Evolutionary conservation across 352 stramenopile species (phyloP).

Genomic region (Phytophthora melonis): DNA sequence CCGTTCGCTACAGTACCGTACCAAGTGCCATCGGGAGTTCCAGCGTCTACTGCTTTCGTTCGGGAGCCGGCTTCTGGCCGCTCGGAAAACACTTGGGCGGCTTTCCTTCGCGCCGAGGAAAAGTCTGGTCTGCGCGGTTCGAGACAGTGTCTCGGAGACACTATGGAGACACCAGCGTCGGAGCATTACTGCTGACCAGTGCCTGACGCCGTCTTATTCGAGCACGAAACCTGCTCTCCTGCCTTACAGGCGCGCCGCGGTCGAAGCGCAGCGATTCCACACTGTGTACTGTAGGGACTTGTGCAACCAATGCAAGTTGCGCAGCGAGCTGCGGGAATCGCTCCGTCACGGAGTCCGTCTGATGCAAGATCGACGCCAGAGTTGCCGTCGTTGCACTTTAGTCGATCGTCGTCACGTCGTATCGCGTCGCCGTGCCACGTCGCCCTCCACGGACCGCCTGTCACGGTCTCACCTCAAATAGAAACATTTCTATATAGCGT

Average conservation of each 20-base stretch:
- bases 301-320: too few species aligned
- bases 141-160: too few species aligned
- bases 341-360: too few species aligned
- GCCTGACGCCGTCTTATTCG: background rate
- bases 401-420: conserved; percentile 14
- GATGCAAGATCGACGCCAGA: background rate
- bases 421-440: conserved; percentile 8
- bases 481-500: background rate
- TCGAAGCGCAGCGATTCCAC: too few species aligned
- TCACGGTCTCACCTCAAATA: background rate
- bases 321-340: background rate
- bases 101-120: background rate
- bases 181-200: conserved; percentile 1
- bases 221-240: too few species aligned
- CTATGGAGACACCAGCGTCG: background rate
- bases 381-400: conserved; percentile 7
- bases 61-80: background rate
- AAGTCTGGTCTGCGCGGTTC: background rate
- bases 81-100: background rate
- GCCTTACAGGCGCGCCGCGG: too few species aligned
- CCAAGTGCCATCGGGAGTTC: background rate
- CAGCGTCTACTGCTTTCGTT: background rate
- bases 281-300: too few species aligned
- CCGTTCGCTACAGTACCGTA: background rate
- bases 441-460: background rate